Evolutionary conservation across 768 basidiomycete genomes (phyloP).

Genomic region (Terana coerulea): DNA sequence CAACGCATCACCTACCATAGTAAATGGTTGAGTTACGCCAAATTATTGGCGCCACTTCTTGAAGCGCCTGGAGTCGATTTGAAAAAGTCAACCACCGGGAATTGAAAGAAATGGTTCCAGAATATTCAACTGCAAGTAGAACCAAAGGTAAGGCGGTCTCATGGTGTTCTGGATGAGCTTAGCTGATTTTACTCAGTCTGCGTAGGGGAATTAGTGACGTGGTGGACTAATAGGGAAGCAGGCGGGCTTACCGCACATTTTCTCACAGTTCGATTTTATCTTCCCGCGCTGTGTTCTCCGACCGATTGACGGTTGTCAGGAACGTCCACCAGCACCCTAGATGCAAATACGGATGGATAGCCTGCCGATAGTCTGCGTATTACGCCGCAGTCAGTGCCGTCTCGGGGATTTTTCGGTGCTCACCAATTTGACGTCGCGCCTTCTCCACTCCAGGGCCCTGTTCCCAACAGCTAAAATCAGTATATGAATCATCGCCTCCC

Average conservation of each 20-base stretch:
- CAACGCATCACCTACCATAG: too few relatives aligned
- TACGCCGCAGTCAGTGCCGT: slow-evolving; percentile 3
- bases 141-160: too few relatives aligned
- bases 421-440: slow-evolving; percentile 8
- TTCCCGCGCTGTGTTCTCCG: slow-evolving; percentile 3
- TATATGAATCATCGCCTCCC: background rate
- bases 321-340: background rate
- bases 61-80: too few relatives aligned
- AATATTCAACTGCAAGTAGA: too few relatives aligned
- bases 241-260: background rate
- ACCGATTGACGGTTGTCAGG: background rate
- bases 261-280: background rate
- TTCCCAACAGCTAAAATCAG: slow-evolving; percentile 8
- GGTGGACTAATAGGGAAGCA: background rate
- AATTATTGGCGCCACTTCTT: too few relatives aligned
- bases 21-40: too few relatives aligned
- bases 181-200: too few relatives aligned
- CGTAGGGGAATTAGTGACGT: background rate
- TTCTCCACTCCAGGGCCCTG: slow-evolving; percentile 5
- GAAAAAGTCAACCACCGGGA: too few relatives aligned
- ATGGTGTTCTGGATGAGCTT: too few relatives aligned
- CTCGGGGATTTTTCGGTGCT: slow-evolving; percentile 15
- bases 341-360: background rate
- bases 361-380: slow-evolving; percentile 1
- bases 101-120: too few relatives aligned